Evolutionary conservation across 495 filamentous ascomycete genomes (phyloP).

Genomic region (Talaromyces liani): DNA sequence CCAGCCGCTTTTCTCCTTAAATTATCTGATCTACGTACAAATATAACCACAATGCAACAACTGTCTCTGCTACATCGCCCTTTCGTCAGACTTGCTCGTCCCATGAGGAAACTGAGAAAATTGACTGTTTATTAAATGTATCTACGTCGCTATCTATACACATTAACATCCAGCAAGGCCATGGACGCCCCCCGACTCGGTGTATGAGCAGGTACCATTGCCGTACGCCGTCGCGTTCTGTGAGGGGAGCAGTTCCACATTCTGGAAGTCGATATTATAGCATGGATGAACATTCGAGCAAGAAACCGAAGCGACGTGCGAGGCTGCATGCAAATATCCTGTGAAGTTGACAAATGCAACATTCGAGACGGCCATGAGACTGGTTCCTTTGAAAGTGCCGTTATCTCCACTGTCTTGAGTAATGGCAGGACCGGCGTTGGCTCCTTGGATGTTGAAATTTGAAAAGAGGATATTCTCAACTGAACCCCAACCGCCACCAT

Average conservation of each 20-base stretch:
- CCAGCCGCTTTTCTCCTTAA: background rate
- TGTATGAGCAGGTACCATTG: constrained; percentile 33
- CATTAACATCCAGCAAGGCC: constrained; percentile 20
- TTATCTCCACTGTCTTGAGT: constrained; percentile 46
- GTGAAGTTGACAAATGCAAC: constrained; percentile 49
- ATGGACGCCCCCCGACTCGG: constrained; percentile 30
- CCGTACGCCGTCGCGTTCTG: constrained; percentile 22
- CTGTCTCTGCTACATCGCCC: background rate
- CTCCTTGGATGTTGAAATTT: constrained; percentile 43
- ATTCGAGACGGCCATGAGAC: constrained; percentile 41
- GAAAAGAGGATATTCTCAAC: constrained; percentile 45
- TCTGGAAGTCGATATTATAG: constrained; percentile 41
- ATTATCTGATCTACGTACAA: background rate
- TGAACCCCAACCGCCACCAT: constrained; percentile 46
- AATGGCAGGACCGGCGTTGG: constrained; percentile 32
- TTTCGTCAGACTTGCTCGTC: background rate
- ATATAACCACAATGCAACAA: background rate
- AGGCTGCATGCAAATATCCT: constrained; percentile 28
- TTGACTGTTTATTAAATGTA: background rate
- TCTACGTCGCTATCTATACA: background rate
- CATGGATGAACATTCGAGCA: constrained; percentile 41
- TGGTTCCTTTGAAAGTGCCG: constrained; percentile 41
- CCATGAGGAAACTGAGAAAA: background rate
- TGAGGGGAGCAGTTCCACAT: constrained; percentile 25
- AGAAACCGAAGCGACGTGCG: constrained; percentile 30